Percentiles rank a stretch among this genome's conserved stretches.
Evolutionary conservation across 805 yeast species (phyloP).

Genomic region (Metschnikowia colocasiae): DNA sequence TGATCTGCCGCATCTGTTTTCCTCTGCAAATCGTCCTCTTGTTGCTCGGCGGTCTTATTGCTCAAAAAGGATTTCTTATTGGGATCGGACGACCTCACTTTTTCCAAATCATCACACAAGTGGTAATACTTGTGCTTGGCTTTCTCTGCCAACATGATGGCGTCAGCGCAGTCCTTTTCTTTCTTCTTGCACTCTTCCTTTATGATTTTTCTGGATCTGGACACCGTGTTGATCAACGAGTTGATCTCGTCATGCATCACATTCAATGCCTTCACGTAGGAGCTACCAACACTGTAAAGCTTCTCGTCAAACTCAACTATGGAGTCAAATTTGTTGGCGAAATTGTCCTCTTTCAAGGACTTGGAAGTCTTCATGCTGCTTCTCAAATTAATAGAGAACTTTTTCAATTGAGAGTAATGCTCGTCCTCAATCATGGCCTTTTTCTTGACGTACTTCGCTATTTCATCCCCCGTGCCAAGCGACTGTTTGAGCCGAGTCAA

Average conservation of each 20-base stretch:
- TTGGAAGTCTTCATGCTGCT: slow-evolving; percentile 42
- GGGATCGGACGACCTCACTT: slow-evolving; percentile 76
- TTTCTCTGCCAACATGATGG: slow-evolving; percentile 82
- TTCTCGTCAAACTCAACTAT: slow-evolving; percentile 78
- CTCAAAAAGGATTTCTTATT: slow-evolving; percentile 78
- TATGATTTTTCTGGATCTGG: slow-evolving; percentile 65
- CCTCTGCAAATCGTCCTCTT: slow-evolving; percentile 80
- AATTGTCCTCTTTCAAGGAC: slow-evolving; percentile 58
- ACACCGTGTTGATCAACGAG: slow-evolving; percentile 65
- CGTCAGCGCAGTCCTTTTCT: slow-evolving; percentile 82
- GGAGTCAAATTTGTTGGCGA: slow-evolving; percentile 61
- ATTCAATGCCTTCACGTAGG: slow-evolving; percentile 74
- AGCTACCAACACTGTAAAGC: slow-evolving; percentile 59
- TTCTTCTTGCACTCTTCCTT: slow-evolving; percentile 80
- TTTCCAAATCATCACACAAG: slow-evolving; percentile 82
- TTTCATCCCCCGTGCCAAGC: slow-evolving; percentile 79
- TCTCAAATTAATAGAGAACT: slow-evolving; percentile 58
- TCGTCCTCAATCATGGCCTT: slow-evolving; percentile 77
- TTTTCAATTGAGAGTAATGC: slow-evolving; percentile 68
- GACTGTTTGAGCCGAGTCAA: slow-evolving; percentile 74
- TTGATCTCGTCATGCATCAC: slow-evolving; percentile 82
- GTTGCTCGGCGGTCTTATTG: slow-evolving; percentile 75
- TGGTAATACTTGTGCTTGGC: slow-evolving; percentile 72
- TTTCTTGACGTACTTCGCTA: slow-evolving; percentile 71
- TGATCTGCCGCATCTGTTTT: slow-evolving; percentile 82